Evolutionary conservation across 805 yeast species (phyloP).

Genomic region (Pichia heedii): DNA sequence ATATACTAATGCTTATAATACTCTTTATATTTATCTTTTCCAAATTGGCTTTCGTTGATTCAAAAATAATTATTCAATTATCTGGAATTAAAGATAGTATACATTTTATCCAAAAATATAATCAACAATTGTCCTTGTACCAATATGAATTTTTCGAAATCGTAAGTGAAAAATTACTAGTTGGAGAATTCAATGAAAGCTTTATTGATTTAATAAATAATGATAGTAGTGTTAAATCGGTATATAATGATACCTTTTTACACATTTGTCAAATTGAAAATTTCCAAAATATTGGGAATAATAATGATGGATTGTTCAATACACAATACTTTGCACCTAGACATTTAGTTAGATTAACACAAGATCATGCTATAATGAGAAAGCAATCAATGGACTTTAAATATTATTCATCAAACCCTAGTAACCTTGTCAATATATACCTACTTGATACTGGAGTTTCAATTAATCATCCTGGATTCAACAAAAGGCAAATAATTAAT

Average conservation of each 20-base stretch:
- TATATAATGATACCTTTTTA: conserved; percentile 30
- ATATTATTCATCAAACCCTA: conserved; percentile 34
- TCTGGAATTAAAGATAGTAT: neutral
- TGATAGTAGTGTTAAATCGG: conserved; percentile 25
- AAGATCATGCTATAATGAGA: conserved; percentile 19
- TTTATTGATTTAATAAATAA: conserved; percentile 26
- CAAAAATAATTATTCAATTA: neutral
- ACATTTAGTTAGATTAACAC: conserved; percentile 36
- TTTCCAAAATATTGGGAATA: too few species aligned
- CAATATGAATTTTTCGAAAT: neutral
- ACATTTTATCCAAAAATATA: neutral
- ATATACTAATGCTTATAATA: neutral
- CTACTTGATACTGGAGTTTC: conserved; percentile 33
- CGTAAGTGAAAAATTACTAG: conserved; percentile 19
- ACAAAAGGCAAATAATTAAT: conserved; percentile 23
- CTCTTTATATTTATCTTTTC: neutral
- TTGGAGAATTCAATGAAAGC: conserved; percentile 29
- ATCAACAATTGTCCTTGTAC: neutral
- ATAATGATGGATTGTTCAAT: too few species aligned
- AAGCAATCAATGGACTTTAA: conserved; percentile 30
- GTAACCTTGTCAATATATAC: conserved; percentile 19
- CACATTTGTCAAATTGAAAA: conserved; percentile 9
- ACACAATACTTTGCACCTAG: conserved; percentile 26
- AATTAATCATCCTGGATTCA: conserved; percentile 34
- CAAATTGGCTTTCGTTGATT: too few species aligned